Evolutionary conservation across 1,139 yeast genomes (phyloP).

Genomic region (Candida sp.): DNA sequence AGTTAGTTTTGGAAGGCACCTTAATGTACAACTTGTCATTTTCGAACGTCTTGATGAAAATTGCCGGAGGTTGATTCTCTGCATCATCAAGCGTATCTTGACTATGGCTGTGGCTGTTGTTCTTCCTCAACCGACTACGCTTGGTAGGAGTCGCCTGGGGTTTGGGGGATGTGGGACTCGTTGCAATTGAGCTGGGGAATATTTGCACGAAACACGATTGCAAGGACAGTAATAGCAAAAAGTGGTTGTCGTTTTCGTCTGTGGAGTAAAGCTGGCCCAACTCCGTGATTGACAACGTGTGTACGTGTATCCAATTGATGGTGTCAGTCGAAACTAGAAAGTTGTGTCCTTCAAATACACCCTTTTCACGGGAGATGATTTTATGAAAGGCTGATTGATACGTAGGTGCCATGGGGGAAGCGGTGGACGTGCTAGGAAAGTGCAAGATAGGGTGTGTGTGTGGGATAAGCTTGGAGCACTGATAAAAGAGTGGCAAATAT

Average conservation of each 20-base stretch:
- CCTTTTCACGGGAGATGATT: slow-evolving; percentile 37
- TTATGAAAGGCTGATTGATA: slow-evolving; percentile 32
- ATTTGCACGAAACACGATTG: slow-evolving; percentile 49
- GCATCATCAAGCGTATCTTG: neutral
- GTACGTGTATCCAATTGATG: slow-evolving; percentile 39
- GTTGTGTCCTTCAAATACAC: slow-evolving; percentile 38
- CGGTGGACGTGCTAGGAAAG: neutral
- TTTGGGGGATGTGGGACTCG: neutral
- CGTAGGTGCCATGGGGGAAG: slow-evolving; percentile 1
- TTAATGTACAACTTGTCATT: slow-evolving; percentile 52
- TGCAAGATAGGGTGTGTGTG: neutral
- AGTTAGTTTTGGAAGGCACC: slow-evolving; percentile 45
- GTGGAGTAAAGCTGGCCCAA: slow-evolving; percentile 41
- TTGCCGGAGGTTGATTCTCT: slow-evolving; percentile 42
- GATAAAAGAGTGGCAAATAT: too few relatives aligned
- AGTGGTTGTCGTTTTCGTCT: slow-evolving; percentile 37
- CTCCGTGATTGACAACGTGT: slow-evolving; percentile 36
- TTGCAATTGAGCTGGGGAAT: slow-evolving; percentile 22
- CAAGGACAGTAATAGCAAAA: slow-evolving; percentile 34
- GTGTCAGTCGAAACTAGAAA: slow-evolving; percentile 44
- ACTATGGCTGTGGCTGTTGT: neutral
- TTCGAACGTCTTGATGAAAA: slow-evolving; percentile 51
- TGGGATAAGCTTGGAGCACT: neutral
- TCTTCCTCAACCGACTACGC: slow-evolving; percentile 1
- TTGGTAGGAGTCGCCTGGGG: slow-evolving; percentile 9